A percentile compares a stretch with the other conserved stretches of the same genome.
Evolutionary conservation across 1,139 yeast genomes (phyloP).

Genomic region (Yamadazyma jaroonii): DNA sequence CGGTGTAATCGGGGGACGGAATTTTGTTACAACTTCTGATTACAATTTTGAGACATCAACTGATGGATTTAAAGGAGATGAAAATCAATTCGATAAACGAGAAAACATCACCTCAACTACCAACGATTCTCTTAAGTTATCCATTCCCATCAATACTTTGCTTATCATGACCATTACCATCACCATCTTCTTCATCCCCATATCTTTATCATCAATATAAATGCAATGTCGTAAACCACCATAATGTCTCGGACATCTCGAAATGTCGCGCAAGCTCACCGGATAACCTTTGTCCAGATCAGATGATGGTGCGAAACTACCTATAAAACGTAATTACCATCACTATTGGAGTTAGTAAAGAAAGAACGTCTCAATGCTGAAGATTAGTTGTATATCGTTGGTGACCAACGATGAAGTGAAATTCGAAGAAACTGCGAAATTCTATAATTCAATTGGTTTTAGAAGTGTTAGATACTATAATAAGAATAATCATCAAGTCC

Average conservation of each 20-base stretch:
- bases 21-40: background rate
- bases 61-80: background rate
- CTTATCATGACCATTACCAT: background rate
- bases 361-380: slow-evolving; percentile 12
- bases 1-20: slow-evolving; percentile 5
- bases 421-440: slow-evolving; percentile 47
- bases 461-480: slow-evolving; percentile 51
- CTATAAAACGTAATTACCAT: too few relatives aligned
- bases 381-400: slow-evolving; percentile 51
- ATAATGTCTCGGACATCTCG: too few relatives aligned
- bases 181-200: background rate
- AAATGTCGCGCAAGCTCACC: background rate
- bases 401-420: slow-evolving; percentile 50
- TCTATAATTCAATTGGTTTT: slow-evolving; percentile 60
- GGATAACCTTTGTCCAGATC: slow-evolving; percentile 4
- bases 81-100: background rate
- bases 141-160: too few relatives aligned
- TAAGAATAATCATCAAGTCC: slow-evolving; percentile 35
- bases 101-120: background rate
- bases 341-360: background rate
- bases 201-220: too few relatives aligned
- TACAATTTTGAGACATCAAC: background rate
- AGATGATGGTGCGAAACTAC: slow-evolving; percentile 2
- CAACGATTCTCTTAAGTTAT: background rate
- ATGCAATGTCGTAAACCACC: too few relatives aligned